These are phyloP conservation scores for Gastrodia elata DNA, from an alignment of 106 monocot species.

Conservation along the genomic window DNA sequence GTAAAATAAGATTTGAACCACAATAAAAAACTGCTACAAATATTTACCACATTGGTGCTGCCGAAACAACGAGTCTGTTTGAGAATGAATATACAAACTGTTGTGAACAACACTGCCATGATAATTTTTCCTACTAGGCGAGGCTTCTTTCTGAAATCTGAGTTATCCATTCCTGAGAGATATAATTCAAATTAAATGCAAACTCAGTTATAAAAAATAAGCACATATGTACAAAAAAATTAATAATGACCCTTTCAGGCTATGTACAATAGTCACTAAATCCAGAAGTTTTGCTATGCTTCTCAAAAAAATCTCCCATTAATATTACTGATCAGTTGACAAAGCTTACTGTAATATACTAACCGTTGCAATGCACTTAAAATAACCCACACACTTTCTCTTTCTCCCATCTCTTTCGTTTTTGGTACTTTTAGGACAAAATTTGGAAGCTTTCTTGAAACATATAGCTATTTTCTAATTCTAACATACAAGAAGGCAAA, in stretches of 20 bases:
- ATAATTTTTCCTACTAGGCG: slow-evolving; percentile 57
- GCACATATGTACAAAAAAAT: neutral
- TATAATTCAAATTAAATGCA: neutral
- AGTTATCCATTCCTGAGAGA: slow-evolving; percentile 60
- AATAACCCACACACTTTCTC: too few species aligned
- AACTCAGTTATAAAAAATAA: neutral
- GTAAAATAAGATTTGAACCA: neutral
- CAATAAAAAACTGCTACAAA: neutral
- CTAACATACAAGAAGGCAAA: too few species aligned
- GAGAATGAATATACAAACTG: slow-evolving; percentile 53
- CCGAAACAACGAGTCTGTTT: slow-evolving; percentile 55
- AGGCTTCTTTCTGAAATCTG: slow-evolving; percentile 53
- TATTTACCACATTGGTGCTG: slow-evolving; percentile 40
- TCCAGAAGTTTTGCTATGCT: too few species aligned
- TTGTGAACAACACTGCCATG: slow-evolving; percentile 40
- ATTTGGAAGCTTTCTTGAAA: too few species aligned
- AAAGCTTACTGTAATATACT: too few species aligned
- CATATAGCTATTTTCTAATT: too few species aligned
- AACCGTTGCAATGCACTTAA: too few species aligned
- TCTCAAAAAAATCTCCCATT: too few species aligned
- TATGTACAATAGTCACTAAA: neutral
- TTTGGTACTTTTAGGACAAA: too few species aligned
- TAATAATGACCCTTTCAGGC: neutral
- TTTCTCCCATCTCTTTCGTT: too few species aligned
- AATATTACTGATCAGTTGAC: too few species aligned